Evolutionary conservation across 192 early-diverging fungal species (phyloP).

Genomic region (Obelidium mucronatum): DNA sequence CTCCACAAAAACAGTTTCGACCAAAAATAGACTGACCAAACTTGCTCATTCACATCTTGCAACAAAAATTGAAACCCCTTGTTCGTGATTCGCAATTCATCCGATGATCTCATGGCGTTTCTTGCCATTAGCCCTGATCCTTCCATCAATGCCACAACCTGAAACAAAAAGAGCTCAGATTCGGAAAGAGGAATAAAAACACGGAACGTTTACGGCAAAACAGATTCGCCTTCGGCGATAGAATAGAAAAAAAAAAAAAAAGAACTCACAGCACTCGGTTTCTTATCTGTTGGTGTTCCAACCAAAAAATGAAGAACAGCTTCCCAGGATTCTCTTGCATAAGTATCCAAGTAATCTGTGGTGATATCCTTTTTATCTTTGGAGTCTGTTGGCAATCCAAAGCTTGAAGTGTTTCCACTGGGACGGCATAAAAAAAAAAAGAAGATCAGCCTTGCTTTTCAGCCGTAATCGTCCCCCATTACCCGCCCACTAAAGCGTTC

Average conservation of each 20-base stretch:
- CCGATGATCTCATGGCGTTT: slow-evolving; percentile 2
- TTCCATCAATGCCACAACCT: slow-evolving; percentile 53
- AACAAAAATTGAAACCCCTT: slow-evolving; percentile 98
- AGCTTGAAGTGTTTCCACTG: slow-evolving; percentile 85
- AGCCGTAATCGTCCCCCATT: neutral
- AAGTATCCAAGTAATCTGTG: slow-evolving; percentile 75
- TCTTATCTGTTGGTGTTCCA: slow-evolving; percentile 72
- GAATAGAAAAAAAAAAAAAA: slow-evolving; percentile 43
- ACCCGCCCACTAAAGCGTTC: slow-evolving; percentile 60
- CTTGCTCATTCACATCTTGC: slow-evolving; percentile 92
- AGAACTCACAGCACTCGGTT: slow-evolving; percentile 73
- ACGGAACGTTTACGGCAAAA: too few relatives aligned
- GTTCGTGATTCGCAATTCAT: slow-evolving; percentile 79
- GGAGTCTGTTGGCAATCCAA: slow-evolving; percentile 76
- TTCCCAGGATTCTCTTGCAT: slow-evolving; percentile 90
- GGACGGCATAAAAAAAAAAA: too few relatives aligned
- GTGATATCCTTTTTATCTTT: slow-evolving; percentile 70
- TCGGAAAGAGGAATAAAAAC: neutral
- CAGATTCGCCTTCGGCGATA: too few relatives aligned
- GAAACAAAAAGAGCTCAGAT: neutral
- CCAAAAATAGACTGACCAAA: slow-evolving; percentile 65
- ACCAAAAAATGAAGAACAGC: slow-evolving; percentile 94
- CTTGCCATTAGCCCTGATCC: slow-evolving; percentile 77
- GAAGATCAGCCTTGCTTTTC: neutral
- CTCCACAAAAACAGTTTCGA: neutral